Conservation (phyloP, 148 eudicot species). For the Bassia scoparia region DNA sequence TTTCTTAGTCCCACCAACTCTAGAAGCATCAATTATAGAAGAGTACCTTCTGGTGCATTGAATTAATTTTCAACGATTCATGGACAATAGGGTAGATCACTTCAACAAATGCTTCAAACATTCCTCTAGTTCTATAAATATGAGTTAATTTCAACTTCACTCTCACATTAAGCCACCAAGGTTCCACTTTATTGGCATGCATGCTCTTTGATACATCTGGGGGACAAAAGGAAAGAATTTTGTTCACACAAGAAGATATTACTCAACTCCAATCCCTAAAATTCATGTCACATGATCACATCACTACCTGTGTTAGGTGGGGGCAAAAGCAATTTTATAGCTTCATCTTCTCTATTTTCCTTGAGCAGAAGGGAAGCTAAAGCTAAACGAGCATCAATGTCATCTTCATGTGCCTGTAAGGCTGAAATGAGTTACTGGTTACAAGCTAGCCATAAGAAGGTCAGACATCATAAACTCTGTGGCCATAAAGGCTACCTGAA, state of each 20-base stretch:
- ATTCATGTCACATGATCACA: not conserved
- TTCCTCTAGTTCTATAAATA: conserved; percentile 60
- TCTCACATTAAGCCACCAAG: conserved; percentile 80
- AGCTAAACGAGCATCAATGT: conserved; percentile 64
- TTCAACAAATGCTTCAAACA: conserved; percentile 62
- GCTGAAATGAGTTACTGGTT: conserved; percentile 45
- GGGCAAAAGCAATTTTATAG: conserved; percentile 71
- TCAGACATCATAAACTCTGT: not conserved
- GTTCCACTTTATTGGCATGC: conserved; percentile 32
- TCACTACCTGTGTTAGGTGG: conserved; percentile 52
- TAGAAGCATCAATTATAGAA: conserved; percentile 1
- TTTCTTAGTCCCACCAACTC: too few species aligned
- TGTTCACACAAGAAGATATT: conserved; percentile 9
- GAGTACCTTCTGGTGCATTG: conserved; percentile 60
- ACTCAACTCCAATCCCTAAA: conserved; percentile 9
- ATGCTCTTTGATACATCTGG: conserved; percentile 34
- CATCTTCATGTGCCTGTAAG: conserved; percentile 47
- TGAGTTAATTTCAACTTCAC: conserved; percentile 73
- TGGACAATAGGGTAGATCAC: conserved; percentile 60
- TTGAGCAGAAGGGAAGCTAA: conserved; percentile 69
- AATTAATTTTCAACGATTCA: conserved; percentile 55
- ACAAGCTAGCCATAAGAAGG: conserved; percentile 12
- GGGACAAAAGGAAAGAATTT: not conserved
- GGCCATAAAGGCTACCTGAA: not conserved
- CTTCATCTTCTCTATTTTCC: conserved; percentile 73